Evolutionary conservation across 495 filamentous ascomycete species (phyloP).

Genomic region (Penicillium cosmopolitanum): DNA sequence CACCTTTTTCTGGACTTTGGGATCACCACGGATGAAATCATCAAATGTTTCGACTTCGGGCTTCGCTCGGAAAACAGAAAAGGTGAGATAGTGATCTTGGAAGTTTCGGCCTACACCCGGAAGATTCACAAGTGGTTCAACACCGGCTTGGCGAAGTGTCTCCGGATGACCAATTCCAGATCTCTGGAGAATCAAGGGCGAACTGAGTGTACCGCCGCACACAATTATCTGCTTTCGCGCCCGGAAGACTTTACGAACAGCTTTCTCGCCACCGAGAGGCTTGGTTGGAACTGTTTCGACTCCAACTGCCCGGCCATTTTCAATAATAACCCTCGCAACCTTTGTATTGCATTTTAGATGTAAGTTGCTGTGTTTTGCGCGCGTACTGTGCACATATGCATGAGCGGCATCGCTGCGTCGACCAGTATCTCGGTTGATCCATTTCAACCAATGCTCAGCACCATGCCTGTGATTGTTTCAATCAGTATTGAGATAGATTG

Average conservation of each 20-base stretch:
- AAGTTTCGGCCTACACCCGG: conserved; percentile 83
- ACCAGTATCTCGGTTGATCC: conserved; percentile 70
- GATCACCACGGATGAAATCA: conserved; percentile 76
- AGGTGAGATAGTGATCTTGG: conserved; percentile 85
- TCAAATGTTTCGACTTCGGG: conserved; percentile 79
- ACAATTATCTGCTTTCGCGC: conserved; percentile 81
- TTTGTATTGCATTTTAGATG: conserved; percentile 81
- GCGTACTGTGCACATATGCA: conserved; percentile 71
- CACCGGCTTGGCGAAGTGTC: conserved; percentile 70
- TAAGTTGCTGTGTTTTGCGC: conserved; percentile 67
- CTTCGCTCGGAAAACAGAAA: conserved; percentile 75
- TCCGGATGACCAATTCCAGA: conserved; percentile 72
- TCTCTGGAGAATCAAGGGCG: conserved; percentile 76
- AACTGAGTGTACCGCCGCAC: conserved; percentile 78
- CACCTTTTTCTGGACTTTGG: conserved; percentile 68
- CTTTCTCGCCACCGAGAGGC: conserved; percentile 50
- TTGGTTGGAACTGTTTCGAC: conserved; percentile 61
- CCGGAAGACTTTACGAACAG: conserved; percentile 59
- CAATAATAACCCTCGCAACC: conserved; percentile 79
- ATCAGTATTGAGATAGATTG: background rate
- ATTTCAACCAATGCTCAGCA: conserved; percentile 58
- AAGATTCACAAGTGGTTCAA: conserved; percentile 74
- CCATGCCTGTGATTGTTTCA: conserved; percentile 28
- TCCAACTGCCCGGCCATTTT: conserved; percentile 67
- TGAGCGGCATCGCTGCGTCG: conserved; percentile 71